Evolutionary conservation across 2,329 filamentous ascomycete genomes (phyloP).

Genomic region (Podosphaera leucotricha): DNA sequence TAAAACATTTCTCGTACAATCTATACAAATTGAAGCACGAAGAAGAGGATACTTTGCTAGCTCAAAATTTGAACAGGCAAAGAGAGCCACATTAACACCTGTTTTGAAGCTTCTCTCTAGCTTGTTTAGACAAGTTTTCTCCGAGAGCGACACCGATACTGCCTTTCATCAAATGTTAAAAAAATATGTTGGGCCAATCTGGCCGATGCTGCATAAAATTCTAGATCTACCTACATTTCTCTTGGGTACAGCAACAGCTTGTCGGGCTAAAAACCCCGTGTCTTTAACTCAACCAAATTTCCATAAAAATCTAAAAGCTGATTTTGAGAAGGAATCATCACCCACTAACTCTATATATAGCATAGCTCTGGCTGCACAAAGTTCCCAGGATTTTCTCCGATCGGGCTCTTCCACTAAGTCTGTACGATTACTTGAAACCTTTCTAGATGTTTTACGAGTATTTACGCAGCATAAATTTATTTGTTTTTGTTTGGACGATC

Average conservation of each 20-base stretch:
- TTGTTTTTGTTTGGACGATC: slow-evolving; percentile 68
- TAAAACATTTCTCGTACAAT: slow-evolving; percentile 41
- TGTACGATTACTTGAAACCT: slow-evolving; percentile 64
- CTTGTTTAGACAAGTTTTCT: slow-evolving; percentile 43
- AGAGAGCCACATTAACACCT: slow-evolving; percentile 35
- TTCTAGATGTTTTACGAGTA: slow-evolving; percentile 61
- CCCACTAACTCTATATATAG: slow-evolving; percentile 8
- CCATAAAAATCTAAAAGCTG: slow-evolving; percentile 11
- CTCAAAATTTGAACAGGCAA: slow-evolving; percentile 39
- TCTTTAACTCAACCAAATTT: slow-evolving; percentile 5
- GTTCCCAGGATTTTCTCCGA: slow-evolving; percentile 34
- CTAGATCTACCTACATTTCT: slow-evolving; percentile 47
- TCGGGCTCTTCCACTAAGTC: slow-evolving; percentile 34
- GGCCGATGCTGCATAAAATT: slow-evolving; percentile 37
- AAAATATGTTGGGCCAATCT: slow-evolving; percentile 38
- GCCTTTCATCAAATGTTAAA: slow-evolving; percentile 36
- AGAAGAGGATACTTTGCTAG: slow-evolving; percentile 39
- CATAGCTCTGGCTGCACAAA: slow-evolving; percentile 20
- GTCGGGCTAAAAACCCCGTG: slow-evolving; percentile 9
- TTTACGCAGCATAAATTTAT: slow-evolving; percentile 69
- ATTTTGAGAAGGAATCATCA: slow-evolving; percentile 10
- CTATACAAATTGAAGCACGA: slow-evolving; percentile 35
- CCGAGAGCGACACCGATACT: slow-evolving; percentile 40
- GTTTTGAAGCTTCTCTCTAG: slow-evolving; percentile 38
- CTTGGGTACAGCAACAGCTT: slow-evolving; percentile 17